phyloP scores from a whole-genome alignment of 129 eudicot genomes.

The Escallonia rubra region DNA sequence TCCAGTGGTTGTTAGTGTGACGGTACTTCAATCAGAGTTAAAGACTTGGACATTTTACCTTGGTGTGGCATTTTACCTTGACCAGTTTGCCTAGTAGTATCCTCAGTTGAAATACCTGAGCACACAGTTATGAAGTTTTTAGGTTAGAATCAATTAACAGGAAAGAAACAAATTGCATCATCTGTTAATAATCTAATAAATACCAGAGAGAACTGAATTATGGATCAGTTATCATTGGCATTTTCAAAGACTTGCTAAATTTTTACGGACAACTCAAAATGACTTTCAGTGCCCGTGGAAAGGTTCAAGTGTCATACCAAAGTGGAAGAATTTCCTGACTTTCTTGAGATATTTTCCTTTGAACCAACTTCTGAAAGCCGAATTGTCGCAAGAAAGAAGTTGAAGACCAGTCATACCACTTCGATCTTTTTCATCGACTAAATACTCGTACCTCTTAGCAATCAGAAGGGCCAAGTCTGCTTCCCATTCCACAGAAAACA shows the following conservation, averaged over 20 bases:
- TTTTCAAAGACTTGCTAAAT: background rate
- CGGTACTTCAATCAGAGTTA: too few relatives aligned
- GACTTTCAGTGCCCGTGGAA: background rate
- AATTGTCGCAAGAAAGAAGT: slow-evolving; percentile 31
- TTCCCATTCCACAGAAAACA: background rate
- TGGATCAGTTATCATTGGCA: background rate
- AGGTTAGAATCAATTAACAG: too few relatives aligned
- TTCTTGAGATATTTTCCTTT: background rate
- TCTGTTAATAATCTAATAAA: too few relatives aligned
- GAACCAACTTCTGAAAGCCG: background rate
- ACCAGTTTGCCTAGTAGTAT: too few relatives aligned
- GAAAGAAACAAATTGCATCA: too few relatives aligned
- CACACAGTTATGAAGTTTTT: too few relatives aligned
- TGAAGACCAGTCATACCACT: slow-evolving; percentile 43
- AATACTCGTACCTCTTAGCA: slow-evolving; percentile 17
- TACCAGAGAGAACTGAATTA: background rate
- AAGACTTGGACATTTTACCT: too few relatives aligned
- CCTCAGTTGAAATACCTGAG: too few relatives aligned
- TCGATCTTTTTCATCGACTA: slow-evolving; percentile 22
- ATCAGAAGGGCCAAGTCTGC: slow-evolving; percentile 36
- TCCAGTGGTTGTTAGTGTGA: too few relatives aligned
- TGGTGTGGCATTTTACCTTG: too few relatives aligned
- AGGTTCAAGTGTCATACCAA: slow-evolving; percentile 10
- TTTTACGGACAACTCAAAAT: too few relatives aligned
- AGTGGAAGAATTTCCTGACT: background rate